These are phyloP conservation scores for Fistulifera solaris DNA, from an alignment of 108 stramenopile species.

Conservation along the genomic window DNA sequence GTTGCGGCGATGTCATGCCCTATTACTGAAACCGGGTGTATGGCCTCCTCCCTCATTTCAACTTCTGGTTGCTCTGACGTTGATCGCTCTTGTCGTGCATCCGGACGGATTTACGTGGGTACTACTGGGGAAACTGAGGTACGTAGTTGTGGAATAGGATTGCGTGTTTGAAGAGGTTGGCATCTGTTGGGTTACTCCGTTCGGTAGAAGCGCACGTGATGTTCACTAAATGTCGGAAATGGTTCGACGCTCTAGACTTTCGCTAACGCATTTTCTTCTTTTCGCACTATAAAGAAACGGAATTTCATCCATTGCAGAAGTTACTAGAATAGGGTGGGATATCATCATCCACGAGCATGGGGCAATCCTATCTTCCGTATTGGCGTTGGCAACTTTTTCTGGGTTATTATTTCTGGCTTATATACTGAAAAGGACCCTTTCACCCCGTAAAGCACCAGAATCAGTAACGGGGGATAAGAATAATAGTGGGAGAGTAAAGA, in stretches of 20 bases:
- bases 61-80: slow-evolving; percentile 36
- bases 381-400: slow-evolving; percentile 22
- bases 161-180: no score
- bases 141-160: slow-evolving; percentile 4
- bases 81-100: slow-evolving; percentile 53
- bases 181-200: no score
- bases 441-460: slow-evolving; percentile 7
- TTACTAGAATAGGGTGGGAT: slow-evolving; percentile 18
- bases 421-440: slow-evolving; percentile 26
- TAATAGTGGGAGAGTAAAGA: slow-evolving; percentile 10
- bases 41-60: slow-evolving; percentile 40
- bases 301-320: slow-evolving; percentile 13
- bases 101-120: slow-evolving; percentile 69
- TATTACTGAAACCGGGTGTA: no score
- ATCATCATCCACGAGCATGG: slow-evolving; percentile 37
- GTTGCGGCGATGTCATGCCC: no score
- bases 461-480: slow-evolving; percentile 1
- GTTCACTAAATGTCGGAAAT: neutral
- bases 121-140: slow-evolving; percentile 47
- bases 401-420: slow-evolving; percentile 30
- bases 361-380: slow-evolving; percentile 30
- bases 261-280: slow-evolving; percentile 2
- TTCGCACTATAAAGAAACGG: neutral
- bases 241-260: neutral
- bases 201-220: no score